Base-by-base conservation (phyloP, 345 rosid genomes). In the Aquilaria malaccensis region DNA sequence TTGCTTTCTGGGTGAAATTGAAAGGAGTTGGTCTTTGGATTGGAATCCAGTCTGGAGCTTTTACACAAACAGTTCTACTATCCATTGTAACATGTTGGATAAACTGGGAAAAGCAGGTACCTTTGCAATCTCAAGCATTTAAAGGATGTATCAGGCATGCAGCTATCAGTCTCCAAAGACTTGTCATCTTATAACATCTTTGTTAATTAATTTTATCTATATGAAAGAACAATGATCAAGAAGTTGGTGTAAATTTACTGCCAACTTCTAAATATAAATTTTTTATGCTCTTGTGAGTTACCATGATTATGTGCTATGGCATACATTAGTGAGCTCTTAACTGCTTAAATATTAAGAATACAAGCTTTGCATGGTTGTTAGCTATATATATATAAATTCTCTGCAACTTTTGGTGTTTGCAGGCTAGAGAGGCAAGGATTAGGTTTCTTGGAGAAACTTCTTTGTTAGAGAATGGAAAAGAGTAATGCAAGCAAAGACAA, bases 391-490 rank as follows among this genome's bases (percentile, higher is more conserved):
- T 22, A 22, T 22, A 22, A 22, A 22, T 22, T 22, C 22, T 22
- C 22, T 22, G 22, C 22, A 22, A 22, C 43, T 37, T 37, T 14
- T 48, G 55, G 37, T 47, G 49, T 14, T 58, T 64, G 71, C 81
- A 83, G 88, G 80, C 79, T 52, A 67, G 7, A 14, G 58, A 64
- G 53, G 76, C 85, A 45, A 74, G 80, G 65, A 67, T 76, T 32
- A 74, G 85, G 60, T 32, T 74, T 15, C 74, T 74, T 37, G 70
- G 59, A n/a, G 56, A 70, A 69, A 69, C 58, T n/a, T 45, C 67
- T 11, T 15, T 47, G 47, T 12, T 22, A 33, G 65, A 67, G 14
- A 47, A 67, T 15, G 33, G 7, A 9, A 37, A 1, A 9, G 50
- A 10, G 14, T 43, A 32, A 56, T 41, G 15, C 33, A 49, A 57